phyloP scores from a whole-genome alignment of 805 yeast genomes.

The Jamesozyma lodderae region DNA sequence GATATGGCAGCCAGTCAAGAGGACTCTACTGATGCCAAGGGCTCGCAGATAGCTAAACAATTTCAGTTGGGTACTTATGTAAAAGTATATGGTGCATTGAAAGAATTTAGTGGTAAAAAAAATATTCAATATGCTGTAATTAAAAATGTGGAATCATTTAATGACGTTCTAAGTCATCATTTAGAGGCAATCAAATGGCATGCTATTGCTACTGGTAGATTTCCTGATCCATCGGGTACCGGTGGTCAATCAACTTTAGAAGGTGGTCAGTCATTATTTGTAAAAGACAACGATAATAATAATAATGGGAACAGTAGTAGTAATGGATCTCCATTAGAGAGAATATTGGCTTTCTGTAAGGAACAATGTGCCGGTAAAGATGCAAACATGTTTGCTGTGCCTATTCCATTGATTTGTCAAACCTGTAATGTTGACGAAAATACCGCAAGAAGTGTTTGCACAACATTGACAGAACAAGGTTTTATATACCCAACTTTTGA shows the following conservation, averaged over 20 bases:
- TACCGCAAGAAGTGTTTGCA: conserved; percentile 42
- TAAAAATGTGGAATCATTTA: conserved; percentile 49
- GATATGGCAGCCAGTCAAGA: conserved; percentile 28
- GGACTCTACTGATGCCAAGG: conserved; percentile 11
- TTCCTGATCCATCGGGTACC: conserved; percentile 11
- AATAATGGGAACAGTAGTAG: conserved; percentile 23
- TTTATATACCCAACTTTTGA: conserved; percentile 61
- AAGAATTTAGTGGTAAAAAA: conserved; percentile 54
- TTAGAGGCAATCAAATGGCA: conserved; percentile 53
- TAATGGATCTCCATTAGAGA: conserved; percentile 32
- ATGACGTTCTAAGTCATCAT: conserved; percentile 60
- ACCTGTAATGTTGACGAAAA: conserved; percentile 42
- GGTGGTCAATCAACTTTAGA: neutral
- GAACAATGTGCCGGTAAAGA: conserved; percentile 38
- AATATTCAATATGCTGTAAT: conserved; percentile 57
- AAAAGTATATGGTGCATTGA: conserved; percentile 45
- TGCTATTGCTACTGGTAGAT: conserved; percentile 45
- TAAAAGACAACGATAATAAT: neutral
- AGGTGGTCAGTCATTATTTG: neutral
- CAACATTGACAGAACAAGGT: conserved; percentile 55
- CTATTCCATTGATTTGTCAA: conserved; percentile 51
- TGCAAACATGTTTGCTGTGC: conserved; percentile 65
- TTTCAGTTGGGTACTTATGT: conserved; percentile 48
- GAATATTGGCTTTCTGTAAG: conserved; percentile 40
- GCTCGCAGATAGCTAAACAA: conserved; percentile 29